Percentiles rank a stretch among this genome's conserved stretches.
phyloP scores from a whole-genome alignment of 129 eudicot genomes.

The Saussurea involucrata region DNA sequence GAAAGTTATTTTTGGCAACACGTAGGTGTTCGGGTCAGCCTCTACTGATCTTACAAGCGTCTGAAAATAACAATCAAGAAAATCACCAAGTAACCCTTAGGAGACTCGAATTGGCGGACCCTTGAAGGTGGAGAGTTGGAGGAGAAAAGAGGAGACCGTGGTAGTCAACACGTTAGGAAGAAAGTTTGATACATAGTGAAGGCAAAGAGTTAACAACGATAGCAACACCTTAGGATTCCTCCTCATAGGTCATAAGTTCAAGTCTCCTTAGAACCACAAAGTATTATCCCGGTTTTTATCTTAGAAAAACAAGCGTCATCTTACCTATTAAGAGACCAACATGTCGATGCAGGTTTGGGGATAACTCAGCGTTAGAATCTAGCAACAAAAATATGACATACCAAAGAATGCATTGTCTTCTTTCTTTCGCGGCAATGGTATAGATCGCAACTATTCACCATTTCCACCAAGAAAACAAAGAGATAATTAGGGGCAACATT shows the following conservation, averaged over 20 bases:
- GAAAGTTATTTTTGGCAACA: too few relatives aligned
- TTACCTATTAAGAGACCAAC: too few relatives aligned
- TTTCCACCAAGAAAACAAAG: neutral
- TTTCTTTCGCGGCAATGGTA: neutral
- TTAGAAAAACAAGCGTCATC: too few relatives aligned
- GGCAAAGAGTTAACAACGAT: too few relatives aligned
- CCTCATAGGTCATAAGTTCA: too few relatives aligned
- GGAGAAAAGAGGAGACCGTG: neutral
- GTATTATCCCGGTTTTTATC: too few relatives aligned
- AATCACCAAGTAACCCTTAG: neutral
- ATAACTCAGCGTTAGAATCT: neutral
- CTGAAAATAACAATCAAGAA: too few relatives aligned
- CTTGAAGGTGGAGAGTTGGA: too few relatives aligned
- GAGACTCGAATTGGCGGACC: neutral
- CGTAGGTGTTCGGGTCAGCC: too few relatives aligned
- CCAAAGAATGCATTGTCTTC: neutral
- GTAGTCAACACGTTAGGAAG: neutral
- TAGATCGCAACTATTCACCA: neutral
- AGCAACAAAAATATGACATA: neutral
- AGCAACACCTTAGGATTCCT: too few relatives aligned
- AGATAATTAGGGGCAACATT: neutral
- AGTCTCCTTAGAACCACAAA: too few relatives aligned
- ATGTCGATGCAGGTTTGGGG: neutral
- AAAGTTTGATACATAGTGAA: neutral
- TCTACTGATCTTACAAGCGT: too few relatives aligned